Evolutionary conservation across 768 basidiomycete genomes (phyloP), one percentile per base, ranked within the genome.

Genomic region (Mycena metata): DNA sequence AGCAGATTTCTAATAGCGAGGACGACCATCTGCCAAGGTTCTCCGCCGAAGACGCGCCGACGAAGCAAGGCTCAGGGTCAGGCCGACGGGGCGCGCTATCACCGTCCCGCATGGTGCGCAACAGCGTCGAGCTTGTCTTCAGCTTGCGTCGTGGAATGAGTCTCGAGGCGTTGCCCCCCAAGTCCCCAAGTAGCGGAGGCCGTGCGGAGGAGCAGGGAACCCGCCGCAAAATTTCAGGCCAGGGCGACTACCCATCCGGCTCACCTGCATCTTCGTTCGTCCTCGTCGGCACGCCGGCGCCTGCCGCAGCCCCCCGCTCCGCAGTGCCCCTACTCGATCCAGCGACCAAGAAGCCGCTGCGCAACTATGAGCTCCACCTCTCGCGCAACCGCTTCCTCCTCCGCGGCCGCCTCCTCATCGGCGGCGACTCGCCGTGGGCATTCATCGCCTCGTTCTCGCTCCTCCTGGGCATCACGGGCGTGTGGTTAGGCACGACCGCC

Each of bases 401-500:
- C 62, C 71, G 83, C 1, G 96, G 96, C 0, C 87, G 83, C 64
- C 67, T 96, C 12, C 78, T 99, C 71, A 94, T 92, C 0, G 96
- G 96, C 9, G 95, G 95, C 1, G 97, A 98, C 80, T 87, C 89
- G 23, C 91, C 92, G 0, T 90, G 89, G 83, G 95, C 96, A 5
- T 94, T 99, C 71, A 73, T 94, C 2, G 86, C 83, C 0, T 88
- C 88, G 10, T 80, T 96, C 56, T 75, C 78, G 1, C 60, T 97
- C 23, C 81, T 91, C 26, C 75, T 96, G 26, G 84, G 84, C 2
- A 84, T 98, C 51, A 82, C 92, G 2, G 94, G 90, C 0, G 79
- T 92, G 12, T 99, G 95, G 94, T 89, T 97, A 69, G 93, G 89
- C 11, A 95, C 95, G 30, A 96, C 95, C 0, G 92, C 90, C 51